Conservation (phyloP, 257 asterid species). For the Oldenlandia corymbosa region DNA sequence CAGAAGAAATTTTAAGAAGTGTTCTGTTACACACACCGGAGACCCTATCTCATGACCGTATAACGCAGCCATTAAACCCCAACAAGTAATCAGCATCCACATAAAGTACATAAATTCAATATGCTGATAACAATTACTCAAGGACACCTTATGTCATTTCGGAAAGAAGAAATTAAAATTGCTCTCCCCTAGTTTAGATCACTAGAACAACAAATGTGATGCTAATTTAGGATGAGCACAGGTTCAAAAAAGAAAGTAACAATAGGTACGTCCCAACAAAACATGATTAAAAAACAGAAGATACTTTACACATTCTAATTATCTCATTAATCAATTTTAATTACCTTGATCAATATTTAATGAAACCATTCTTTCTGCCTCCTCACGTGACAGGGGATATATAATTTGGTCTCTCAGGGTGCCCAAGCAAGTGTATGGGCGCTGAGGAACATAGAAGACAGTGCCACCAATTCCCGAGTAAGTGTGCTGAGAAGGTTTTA, state of each 20-base stretch:
- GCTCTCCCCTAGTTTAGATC: background rate
- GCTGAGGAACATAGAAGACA: conserved; percentile 89
- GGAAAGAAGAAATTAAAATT: background rate
- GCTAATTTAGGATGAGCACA: background rate
- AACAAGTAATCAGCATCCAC: no score
- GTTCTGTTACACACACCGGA: no score
- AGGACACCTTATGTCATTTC: no score
- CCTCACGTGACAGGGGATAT: conserved; percentile 80
- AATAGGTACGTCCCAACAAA: background rate
- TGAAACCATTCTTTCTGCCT: conserved; percentile 63
- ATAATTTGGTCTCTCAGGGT: conserved; percentile 96
- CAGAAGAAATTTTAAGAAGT: no score
- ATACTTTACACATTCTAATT: background rate
- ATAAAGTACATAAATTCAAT: no score
- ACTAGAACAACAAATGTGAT: conserved; percentile 2
- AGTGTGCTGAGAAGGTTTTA: conserved; percentile 47
- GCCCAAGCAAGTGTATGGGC: conserved; percentile 97
- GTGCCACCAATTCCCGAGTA: conserved; percentile 47
- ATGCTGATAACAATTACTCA: no score
- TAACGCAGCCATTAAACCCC: no score
- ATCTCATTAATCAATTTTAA: background rate
- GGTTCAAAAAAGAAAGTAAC: background rate
- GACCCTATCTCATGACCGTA: no score
- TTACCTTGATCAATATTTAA: conserved; percentile 44
- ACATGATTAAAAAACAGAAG: conserved; percentile 1